Percentiles rank a stretch among this genome's conserved stretches.
Evolutionary conservation across 805 yeast genomes (phyloP).

Genomic region (Candida golubevii): DNA sequence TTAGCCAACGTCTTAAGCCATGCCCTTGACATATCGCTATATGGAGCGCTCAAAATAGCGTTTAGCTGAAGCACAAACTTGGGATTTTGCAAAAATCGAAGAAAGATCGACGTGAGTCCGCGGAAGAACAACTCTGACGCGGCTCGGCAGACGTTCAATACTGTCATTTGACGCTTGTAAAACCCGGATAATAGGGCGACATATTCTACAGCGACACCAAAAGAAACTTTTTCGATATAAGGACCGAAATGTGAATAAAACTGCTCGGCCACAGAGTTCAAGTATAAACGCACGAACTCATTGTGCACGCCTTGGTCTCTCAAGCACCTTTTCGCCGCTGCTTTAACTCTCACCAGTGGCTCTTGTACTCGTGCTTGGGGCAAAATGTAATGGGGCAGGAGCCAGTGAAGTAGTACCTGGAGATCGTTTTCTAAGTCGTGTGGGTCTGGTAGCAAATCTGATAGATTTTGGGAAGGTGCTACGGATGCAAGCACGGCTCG

Average conservation of each 20-base stretch:
- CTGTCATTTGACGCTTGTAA: slow-evolving; percentile 21
- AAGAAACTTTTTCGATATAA: background rate
- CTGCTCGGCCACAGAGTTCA: slow-evolving; percentile 27
- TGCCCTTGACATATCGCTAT: slow-evolving; percentile 1
- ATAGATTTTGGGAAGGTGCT: slow-evolving; percentile 11
- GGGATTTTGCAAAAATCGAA: slow-evolving; percentile 13
- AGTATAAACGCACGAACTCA: slow-evolving; percentile 30
- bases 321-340: slow-evolving; percentile 36
- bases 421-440: slow-evolving; percentile 34
- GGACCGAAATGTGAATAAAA: slow-evolving; percentile 16
- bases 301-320: slow-evolving; percentile 30
- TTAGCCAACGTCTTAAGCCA: slow-evolving; percentile 8
- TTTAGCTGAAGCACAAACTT: slow-evolving; percentile 7
- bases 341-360: slow-evolving; percentile 32
- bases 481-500: slow-evolving; percentile 7
- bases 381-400: slow-evolving; percentile 25
- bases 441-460: slow-evolving; percentile 12
- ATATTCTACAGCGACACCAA: slow-evolving; percentile 4
- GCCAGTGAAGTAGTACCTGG: slow-evolving; percentile 29
- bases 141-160: slow-evolving; percentile 20
- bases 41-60: background rate
- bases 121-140: slow-evolving; percentile 23
- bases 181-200: slow-evolving; percentile 20
- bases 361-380: slow-evolving; percentile 17
- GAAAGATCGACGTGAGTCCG: slow-evolving; percentile 29